phyloP scores from a whole-genome alignment of 2,329 filamentous ascomycete genomes.

The Hypoxylon sp. region DNA sequence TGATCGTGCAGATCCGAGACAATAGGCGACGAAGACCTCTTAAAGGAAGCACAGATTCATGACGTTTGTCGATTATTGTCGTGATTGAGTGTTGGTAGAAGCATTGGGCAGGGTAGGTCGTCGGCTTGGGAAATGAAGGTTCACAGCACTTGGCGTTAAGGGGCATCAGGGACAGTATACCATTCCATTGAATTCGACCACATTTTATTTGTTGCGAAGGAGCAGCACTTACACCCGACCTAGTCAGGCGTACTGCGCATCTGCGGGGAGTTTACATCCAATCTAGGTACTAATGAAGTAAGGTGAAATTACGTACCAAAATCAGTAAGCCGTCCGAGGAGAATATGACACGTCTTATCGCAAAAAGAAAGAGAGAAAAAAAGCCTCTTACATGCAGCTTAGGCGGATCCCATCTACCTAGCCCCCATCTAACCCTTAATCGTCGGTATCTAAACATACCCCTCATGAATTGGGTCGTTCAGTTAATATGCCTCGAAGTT shows the following conservation, averaged over 20 bases:
- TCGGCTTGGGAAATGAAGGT: conserved; percentile 48
- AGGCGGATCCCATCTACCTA: conserved; percentile 2
- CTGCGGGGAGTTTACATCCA: conserved; percentile 20
- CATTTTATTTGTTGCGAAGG: conserved; percentile 48
- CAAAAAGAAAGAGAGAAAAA: not conserved
- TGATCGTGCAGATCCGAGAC: conserved; percentile 16
- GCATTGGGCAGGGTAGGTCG: conserved; percentile 41
- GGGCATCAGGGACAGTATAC: conserved; percentile 53
- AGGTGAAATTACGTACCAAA: conserved; percentile 22
- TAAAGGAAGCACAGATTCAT: conserved; percentile 30
- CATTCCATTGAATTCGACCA: conserved; percentile 51
- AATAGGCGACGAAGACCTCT: conserved; percentile 25
- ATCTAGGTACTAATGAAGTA: conserved; percentile 30
- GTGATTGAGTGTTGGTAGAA: conserved; percentile 40
- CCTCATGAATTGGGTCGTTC: conserved; percentile 11
- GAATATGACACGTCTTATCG: conserved; percentile 18
- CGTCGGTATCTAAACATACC: conserved; percentile 7
- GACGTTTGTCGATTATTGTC: conserved; percentile 33
- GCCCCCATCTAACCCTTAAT: not conserved
- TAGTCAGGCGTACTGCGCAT: conserved; percentile 30
- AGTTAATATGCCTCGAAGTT: conserved; percentile 18
- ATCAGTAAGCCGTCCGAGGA: conserved; percentile 12
- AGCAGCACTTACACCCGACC: conserved; percentile 15
- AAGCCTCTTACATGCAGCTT: conserved; percentile 10
- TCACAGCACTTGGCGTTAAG: conserved; percentile 53